phyloP scores from a whole-genome alignment of 495 filamentous ascomycete genomes.

The Penicillium tannophilum region DNA sequence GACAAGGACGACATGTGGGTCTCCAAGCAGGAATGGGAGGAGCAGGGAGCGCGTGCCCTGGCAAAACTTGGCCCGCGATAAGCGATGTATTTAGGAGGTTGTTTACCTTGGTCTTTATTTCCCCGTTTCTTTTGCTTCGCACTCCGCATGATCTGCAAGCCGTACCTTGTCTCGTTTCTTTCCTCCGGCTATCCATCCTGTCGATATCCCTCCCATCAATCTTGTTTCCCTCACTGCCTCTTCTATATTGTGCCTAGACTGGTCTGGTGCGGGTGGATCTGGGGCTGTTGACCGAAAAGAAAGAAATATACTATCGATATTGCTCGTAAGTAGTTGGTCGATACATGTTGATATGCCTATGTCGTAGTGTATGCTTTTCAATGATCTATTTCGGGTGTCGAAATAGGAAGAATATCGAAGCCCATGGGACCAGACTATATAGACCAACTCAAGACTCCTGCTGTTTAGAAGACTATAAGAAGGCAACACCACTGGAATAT shows the following conservation, averaged over 20 bases:
- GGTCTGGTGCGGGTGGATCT: slow-evolving; percentile 29
- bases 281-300: slow-evolving; percentile 31
- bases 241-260: slow-evolving; percentile 33
- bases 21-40: slow-evolving; percentile 92
- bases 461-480: no score
- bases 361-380: neutral
- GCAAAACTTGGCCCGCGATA: slow-evolving; percentile 87
- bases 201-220: slow-evolving; percentile 29
- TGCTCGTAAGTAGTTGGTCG: neutral
- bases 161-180: slow-evolving; percentile 10
- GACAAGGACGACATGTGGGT: slow-evolving; percentile 99
- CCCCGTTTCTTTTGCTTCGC: slow-evolving; percentile 21
- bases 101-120: slow-evolving; percentile 15
- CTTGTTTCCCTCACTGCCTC: slow-evolving; percentile 21
- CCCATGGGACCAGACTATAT: no score
- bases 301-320: slow-evolving; percentile 4
- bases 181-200: slow-evolving; percentile 18
- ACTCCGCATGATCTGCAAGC: slow-evolving; percentile 31
- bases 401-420: neutral
- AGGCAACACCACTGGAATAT: no score
- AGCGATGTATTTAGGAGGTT: slow-evolving; percentile 29
- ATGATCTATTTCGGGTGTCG: neutral
- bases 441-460: neutral
- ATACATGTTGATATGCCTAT: neutral
- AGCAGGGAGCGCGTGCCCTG: slow-evolving; percentile 82